Evolutionary conservation across 78 protist species (phyloP).

Genomic region (Pelomyxa schiedti): DNA sequence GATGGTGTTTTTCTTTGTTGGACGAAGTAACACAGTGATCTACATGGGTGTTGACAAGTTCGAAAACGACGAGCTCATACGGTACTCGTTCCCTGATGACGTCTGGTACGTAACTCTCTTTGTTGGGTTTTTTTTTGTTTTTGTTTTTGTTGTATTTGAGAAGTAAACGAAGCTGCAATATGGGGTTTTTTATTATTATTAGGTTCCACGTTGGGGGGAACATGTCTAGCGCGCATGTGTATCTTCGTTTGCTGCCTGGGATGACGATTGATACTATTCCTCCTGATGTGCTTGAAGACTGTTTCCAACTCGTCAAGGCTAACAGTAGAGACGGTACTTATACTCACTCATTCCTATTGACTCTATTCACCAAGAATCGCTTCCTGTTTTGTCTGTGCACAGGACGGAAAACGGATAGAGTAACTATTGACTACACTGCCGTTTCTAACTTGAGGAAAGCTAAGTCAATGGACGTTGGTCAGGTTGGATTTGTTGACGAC

Average conservation of each 20-base stretch:
- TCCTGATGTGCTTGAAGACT: slow-evolving; percentile 69
- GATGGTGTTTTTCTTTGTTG: not conserved
- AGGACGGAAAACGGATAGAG: slow-evolving; percentile 47
- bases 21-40: not conserved
- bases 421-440: slow-evolving; percentile 76
- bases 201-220: slow-evolving; percentile 94
- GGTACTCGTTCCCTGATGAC: slow-evolving; percentile 81
- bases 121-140: not conserved
- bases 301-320: slow-evolving; percentile 78
- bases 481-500: slow-evolving; percentile 61
- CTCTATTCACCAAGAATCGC: not conserved
- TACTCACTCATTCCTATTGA: not conserved
- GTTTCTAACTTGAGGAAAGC: slow-evolving; percentile 83
- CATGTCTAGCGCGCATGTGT: slow-evolving; percentile 89
- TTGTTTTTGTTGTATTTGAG: not conserved
- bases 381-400: too few species aligned
- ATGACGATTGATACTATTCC: slow-evolving; percentile 57
- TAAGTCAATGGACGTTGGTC: slow-evolving; percentile 83
- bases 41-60: slow-evolving; percentile 81
- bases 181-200: not conserved
- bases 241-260: slow-evolving; percentile 64
- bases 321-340: slow-evolving; percentile 73
- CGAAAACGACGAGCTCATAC: slow-evolving; percentile 88
- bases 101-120: slow-evolving; percentile 36
- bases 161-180: not conserved